Evolutionary conservation across 768 basidiomycete species (phyloP), one percentile per base, ranked within the genome.

Genomic region (Psilocybe sp.): DNA sequence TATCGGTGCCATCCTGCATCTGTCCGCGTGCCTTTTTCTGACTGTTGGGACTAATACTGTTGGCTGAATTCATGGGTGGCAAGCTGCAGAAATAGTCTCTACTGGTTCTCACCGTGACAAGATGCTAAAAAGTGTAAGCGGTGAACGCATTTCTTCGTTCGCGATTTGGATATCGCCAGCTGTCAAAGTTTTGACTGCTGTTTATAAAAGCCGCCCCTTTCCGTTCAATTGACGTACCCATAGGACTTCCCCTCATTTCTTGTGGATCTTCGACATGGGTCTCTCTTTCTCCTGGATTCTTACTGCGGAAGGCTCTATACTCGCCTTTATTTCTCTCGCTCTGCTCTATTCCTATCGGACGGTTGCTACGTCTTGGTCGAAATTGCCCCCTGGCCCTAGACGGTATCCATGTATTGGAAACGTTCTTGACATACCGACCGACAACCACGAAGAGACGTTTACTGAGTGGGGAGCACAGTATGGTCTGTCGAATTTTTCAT

Each of bases 361-460:
- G n/a, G 40, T 63, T 31, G 55, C 58, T 20, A 47, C 62, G 18
- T 51, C 59, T 19, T 57, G 59, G 40, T 57, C 39, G 20, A 68
- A 64, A 37, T 64, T 68, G 28, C 76, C 78, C 15, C 79, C 80
- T 5, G 80, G 80, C 0, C 80, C 80, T 2, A 67, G 57, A 38
- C 69, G 69, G 1, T 56, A 68, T 13, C 77, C 77, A 6, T 48
- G 80, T 49, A 61, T 82, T 14, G 79, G 79, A 4, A 82, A 80
- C 51, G 56, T 67, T 15, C 67, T 74, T 15, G 75, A 80, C 48
- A 67, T 82, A 48, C 68, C 73, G 18, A 53, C 57, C 28, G 60
- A 69, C 37, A 60, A 71, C 47, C 70, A 72, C 47, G 72, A 72
- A 54, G 48, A 71, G 38, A 64, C 62, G 10, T 79, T 78, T 49